phyloP scores from a whole-genome alignment of 148 eudicot genomes.

The Selenicereus undatus region DNA sequence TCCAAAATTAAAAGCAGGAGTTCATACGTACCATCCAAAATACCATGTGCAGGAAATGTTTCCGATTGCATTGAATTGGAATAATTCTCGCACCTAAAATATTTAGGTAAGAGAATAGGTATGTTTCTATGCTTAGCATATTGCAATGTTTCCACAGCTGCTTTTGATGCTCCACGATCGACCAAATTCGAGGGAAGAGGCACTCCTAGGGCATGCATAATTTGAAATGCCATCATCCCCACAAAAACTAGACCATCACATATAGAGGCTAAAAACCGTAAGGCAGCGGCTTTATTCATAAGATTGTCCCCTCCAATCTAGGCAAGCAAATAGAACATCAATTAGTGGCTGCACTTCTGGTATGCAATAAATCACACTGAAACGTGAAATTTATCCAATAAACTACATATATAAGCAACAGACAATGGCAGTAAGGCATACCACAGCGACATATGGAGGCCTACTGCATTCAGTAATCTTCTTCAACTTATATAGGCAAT shows the following conservation, averaged over 20 bases:
- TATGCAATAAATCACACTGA: not conserved
- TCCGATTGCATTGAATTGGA: slow-evolving; percentile 27
- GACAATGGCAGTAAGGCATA: slow-evolving; percentile 25
- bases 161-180: slow-evolving; percentile 43
- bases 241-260: slow-evolving; percentile 78
- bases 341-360: not conserved
- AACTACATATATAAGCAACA: not conserved
- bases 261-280: slow-evolving; percentile 52
- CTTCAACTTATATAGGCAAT: slow-evolving; percentile 45
- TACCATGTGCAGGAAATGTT: slow-evolving; percentile 42
- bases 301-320: slow-evolving; percentile 85
- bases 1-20: not conserved
- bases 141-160: slow-evolving; percentile 46
- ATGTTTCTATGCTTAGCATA: slow-evolving; percentile 44
- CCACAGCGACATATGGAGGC: slow-evolving; percentile 62
- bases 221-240: slow-evolving; percentile 80
- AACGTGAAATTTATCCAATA: not conserved
- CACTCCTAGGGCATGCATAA: slow-evolving; percentile 75
- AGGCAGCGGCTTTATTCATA: slow-evolving; percentile 56
- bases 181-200: slow-evolving; percentile 51
- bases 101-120: slow-evolving; percentile 57
- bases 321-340: slow-evolving; percentile 20
- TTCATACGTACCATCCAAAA: slow-evolving; percentile 46
- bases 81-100: slow-evolving; percentile 61
- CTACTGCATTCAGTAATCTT: slow-evolving; percentile 31